Conservation (phyloP, 2,329 filamentous ascomycete genomes). For the Ophiostoma sp. region DNA sequence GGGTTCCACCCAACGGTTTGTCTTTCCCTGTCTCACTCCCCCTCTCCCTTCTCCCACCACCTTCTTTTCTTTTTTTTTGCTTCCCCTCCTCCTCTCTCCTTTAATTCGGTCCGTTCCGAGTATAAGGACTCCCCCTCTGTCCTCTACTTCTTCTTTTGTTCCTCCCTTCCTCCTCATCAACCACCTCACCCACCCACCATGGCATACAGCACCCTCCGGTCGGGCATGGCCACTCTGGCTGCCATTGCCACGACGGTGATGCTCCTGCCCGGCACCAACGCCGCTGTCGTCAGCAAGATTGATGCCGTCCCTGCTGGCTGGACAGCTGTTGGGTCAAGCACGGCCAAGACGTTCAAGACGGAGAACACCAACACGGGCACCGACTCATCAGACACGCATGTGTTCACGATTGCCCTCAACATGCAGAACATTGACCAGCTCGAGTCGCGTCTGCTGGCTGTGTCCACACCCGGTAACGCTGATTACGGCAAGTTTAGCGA, state of each 20-base stretch:
- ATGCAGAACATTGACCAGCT: constrained; percentile 42
- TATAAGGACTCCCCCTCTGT: not conserved
- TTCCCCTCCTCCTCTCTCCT: not conserved
- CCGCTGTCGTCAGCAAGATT: constrained; percentile 27
- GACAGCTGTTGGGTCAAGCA: constrained; percentile 8
- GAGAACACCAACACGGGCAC: not conserved
- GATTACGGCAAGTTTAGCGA: constrained; percentile 63
- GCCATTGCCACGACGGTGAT: constrained; percentile 13
- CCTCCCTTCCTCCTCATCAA: not conserved
- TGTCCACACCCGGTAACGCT: constrained; percentile 60
- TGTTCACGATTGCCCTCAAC: constrained; percentile 34
- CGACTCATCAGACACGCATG: constrained; percentile 19
- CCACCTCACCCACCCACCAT: constrained; percentile 12
- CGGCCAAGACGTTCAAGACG: constrained; percentile 3
- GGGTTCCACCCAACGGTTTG: not conserved
- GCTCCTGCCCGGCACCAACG: constrained; percentile 24
- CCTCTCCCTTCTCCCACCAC: not conserved
- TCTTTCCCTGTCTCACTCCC: not conserved
- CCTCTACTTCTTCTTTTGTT: not conserved
- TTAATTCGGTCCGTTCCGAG: not conserved
- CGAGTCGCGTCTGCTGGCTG: constrained; percentile 58
- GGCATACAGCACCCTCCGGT: constrained; percentile 25
- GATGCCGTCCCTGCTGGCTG: constrained; percentile 28
- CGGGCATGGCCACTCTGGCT: constrained; percentile 17
- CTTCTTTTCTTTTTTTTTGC: not conserved